Evolutionary conservation across 78 protist species (phyloP).

Genomic region (Dictyostelium citrinum): DNA sequence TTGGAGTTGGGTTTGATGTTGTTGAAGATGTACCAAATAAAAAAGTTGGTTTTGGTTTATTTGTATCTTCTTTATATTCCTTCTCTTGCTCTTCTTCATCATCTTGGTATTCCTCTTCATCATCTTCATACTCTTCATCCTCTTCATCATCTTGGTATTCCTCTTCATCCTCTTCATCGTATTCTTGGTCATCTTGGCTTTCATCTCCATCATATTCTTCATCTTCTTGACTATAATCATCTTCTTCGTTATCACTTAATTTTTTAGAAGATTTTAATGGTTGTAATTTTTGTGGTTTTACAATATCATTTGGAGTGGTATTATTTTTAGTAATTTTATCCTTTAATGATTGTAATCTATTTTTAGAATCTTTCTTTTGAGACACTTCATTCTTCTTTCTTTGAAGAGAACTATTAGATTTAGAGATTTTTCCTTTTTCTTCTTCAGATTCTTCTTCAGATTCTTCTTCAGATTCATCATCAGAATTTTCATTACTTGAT

Average conservation of each 20-base stretch:
- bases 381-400: not conserved
- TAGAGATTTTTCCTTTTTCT: not conserved
- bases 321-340: not conserved
- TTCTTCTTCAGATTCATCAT: not conserved
- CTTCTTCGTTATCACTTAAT: not conserved
- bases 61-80: not conserved
- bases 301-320: not conserved
- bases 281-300: not conserved
- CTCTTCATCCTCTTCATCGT: not conserved
- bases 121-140: not conserved
- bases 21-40: constrained; percentile 5
- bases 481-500: not conserved
- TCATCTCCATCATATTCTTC: not conserved
- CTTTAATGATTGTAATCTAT: not conserved
- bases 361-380: not conserved
- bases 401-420: not conserved
- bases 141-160: not conserved
- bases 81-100: not conserved
- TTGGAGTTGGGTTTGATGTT: not conserved
- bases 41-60: constrained; percentile 4
- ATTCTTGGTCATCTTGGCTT: not conserved
- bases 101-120: not conserved
- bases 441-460: not conserved
- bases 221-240: not conserved
- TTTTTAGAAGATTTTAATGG: not conserved